These are phyloP conservation scores for Chenopodium berlandieri DNA, from an alignment of 148 eudicot species.

Conservation along the genomic window DNA sequence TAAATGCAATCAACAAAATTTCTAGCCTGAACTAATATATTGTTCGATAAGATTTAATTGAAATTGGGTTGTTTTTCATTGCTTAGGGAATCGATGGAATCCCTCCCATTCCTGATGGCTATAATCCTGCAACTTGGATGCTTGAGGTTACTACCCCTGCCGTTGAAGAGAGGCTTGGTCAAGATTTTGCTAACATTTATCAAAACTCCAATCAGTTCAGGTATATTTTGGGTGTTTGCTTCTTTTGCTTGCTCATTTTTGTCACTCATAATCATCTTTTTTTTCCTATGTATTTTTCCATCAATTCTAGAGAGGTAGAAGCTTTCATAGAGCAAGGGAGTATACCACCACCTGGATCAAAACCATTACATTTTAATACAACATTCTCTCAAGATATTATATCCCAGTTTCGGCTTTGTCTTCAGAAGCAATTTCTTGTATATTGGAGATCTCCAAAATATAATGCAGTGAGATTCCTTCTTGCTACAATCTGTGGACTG, in stretches of 20 bases:
- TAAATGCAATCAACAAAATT: too few species aligned
- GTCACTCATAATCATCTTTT: not conserved
- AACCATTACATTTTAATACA: conserved; percentile 51
- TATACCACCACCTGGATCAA: conserved; percentile 54
- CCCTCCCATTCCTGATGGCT: conserved; percentile 64
- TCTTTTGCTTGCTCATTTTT: not conserved
- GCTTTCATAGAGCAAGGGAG: conserved; percentile 48
- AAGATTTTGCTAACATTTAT: conserved; percentile 68
- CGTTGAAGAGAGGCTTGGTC: conserved; percentile 59
- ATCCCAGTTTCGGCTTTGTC: conserved; percentile 63
- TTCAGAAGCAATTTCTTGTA: conserved; percentile 69
- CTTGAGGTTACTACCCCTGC: conserved; percentile 85
- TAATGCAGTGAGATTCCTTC: conserved; percentile 75
- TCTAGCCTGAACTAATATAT: too few species aligned
- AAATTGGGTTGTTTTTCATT: not conserved
- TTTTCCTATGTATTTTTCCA: not conserved
- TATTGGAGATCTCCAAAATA: conserved; percentile 93
- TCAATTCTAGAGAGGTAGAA: conserved; percentile 57
- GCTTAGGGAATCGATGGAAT: conserved; percentile 58
- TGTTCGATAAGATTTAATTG: not conserved
- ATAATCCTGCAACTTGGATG: conserved; percentile 98
- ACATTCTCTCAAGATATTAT: conserved; percentile 50
- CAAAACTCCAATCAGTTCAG: conserved; percentile 61
- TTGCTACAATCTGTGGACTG: conserved; percentile 55
- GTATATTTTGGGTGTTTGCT: conserved; percentile 30